A percentile compares a stretch with the other conserved stretches of the same genome.
Conservation (phyloP, 1,284 basidiomycete species). For the Microbotryum scabiosae region DNA sequence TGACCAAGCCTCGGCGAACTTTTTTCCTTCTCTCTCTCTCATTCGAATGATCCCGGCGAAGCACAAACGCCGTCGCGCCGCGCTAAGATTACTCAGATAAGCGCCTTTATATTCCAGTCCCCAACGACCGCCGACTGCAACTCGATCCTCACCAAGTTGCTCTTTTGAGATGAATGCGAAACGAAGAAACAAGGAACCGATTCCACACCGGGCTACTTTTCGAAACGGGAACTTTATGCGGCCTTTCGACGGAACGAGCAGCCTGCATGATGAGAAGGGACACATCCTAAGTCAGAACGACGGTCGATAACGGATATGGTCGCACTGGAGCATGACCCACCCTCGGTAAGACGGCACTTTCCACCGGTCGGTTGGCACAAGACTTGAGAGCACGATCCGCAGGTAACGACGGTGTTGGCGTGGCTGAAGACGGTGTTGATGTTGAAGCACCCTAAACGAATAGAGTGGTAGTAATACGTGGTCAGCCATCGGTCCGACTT, state of each 20-base stretch:
- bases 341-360: conserved; percentile 96
- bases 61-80: too few species aligned
- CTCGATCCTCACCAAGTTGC: too few species aligned
- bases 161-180: too few species aligned
- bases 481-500: not conserved
- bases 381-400: conserved; percentile 86
- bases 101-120: too few species aligned
- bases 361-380: conserved; percentile 98
- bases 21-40: too few species aligned
- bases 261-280: conserved; percentile 45
- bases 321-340: conserved; percentile 49
- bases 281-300: not conserved
- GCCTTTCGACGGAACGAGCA: conserved; percentile 49
- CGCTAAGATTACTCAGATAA: too few species aligned
- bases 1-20: too few species aligned
- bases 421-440: conserved; percentile 95
- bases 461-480: not conserved
- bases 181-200: too few species aligned
- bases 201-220: too few species aligned
- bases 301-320: not conserved
- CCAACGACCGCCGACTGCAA: too few species aligned
- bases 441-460: conserved; percentile 60
- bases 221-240: too few species aligned
- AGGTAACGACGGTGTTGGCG: conserved; percentile 86
- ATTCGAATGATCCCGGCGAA: too few species aligned